Conservation (phyloP, 768 basidiomycete species). For the Xerocomellus chrysenteron region DNA sequence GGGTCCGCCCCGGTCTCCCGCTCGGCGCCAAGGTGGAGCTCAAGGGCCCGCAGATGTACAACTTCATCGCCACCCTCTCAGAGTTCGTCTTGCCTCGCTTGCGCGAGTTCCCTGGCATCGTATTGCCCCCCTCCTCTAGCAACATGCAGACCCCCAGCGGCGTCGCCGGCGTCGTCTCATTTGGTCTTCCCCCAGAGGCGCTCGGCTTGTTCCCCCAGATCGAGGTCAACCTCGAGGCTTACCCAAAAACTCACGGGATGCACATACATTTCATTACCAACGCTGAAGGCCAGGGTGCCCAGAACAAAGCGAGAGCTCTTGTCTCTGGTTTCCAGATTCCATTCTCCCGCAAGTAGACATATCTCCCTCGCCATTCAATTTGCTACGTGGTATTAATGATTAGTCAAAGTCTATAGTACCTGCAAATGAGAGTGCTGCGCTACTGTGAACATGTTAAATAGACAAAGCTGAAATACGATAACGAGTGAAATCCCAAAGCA, state of each 20-base stretch:
- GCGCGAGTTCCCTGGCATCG: slow-evolving; percentile 84
- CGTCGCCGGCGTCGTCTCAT: slow-evolving; percentile 83
- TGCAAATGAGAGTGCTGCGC: slow-evolving; percentile 33
- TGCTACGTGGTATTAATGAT: slow-evolving; percentile 22
- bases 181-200: slow-evolving; percentile 81
- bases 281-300: slow-evolving; percentile 83
- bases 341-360: slow-evolving; percentile 52
- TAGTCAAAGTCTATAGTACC: slow-evolving; percentile 24
- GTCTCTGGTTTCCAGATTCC: slow-evolving; percentile 93
- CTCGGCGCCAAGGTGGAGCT: slow-evolving; percentile 89
- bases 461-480: slow-evolving; percentile 8
- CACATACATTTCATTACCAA: slow-evolving; percentile 94
- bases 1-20: slow-evolving; percentile 82
- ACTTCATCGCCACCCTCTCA: slow-evolving; percentile 82
- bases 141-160: slow-evolving; percentile 70
- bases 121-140: slow-evolving; percentile 72
- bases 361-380: neutral
- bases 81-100: slow-evolving; percentile 96
- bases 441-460: slow-evolving; percentile 21
- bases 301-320: slow-evolving; percentile 83
- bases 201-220: slow-evolving; percentile 95
- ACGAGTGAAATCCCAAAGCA: slow-evolving; percentile 18
- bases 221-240: slow-evolving; percentile 89
- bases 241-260: slow-evolving; percentile 85
- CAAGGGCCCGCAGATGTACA: slow-evolving; percentile 91